Percentiles rank a stretch among this genome's conserved stretches.
phyloP scores from a whole-genome alignment of 2,329 filamentous ascomycete genomes.

The Fusarium sp. region DNA sequence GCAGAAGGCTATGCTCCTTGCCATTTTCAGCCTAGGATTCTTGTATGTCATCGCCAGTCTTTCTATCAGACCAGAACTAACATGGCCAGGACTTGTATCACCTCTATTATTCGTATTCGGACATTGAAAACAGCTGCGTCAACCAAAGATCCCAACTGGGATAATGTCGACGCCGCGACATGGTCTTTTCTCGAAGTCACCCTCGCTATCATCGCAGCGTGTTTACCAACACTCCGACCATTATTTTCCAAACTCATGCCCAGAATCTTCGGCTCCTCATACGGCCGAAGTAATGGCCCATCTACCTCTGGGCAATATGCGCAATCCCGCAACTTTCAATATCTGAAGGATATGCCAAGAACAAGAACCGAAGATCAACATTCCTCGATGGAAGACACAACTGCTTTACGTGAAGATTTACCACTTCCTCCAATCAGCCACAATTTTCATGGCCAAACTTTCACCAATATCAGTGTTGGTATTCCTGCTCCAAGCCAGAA shows the following conservation, averaged over 20 bases:
- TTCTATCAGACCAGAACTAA: background rate
- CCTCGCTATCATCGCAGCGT: constrained; percentile 19
- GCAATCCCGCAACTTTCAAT: too few relatives aligned
- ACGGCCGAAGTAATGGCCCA: background rate
- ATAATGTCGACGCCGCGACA: constrained; percentile 24
- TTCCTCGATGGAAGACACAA: too few relatives aligned
- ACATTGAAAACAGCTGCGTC: constrained; percentile 19
- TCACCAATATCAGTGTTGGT: too few relatives aligned
- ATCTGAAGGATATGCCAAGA: too few relatives aligned
- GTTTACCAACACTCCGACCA: constrained; percentile 22
- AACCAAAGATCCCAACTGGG: constrained; percentile 30
- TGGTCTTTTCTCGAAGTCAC: constrained; percentile 34
- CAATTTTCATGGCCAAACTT: too few relatives aligned
- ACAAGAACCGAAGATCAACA: too few relatives aligned
- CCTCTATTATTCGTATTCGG: constrained; percentile 24
- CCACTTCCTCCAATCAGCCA: too few relatives aligned
- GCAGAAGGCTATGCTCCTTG: constrained; percentile 25
- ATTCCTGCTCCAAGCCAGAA: too few relatives aligned
- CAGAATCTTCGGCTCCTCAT: background rate
- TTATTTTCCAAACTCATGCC: constrained; percentile 29
- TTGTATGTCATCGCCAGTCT: background rate
- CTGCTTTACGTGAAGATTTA: too few relatives aligned
- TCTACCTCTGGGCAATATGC: background rate
- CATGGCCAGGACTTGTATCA: constrained; percentile 7
- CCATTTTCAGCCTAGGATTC: constrained; percentile 15